A percentile compares a stretch with the other conserved stretches of the same genome.
phyloP scores from a whole-genome alignment of 1,284 basidiomycete genomes.

The Sanghuangporus baumii region DNA sequence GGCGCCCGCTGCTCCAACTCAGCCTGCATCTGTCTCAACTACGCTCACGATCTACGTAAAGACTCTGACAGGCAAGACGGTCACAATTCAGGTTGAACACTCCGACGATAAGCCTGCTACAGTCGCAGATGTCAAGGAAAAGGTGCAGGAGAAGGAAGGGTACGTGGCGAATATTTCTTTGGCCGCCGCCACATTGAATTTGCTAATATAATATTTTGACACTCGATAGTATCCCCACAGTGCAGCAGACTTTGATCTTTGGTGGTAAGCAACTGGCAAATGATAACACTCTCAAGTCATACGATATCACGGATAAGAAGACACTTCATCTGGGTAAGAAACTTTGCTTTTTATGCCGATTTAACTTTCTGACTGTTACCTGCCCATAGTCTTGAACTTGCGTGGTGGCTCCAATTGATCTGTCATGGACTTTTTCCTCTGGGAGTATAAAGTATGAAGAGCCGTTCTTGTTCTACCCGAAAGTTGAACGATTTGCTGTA shows the following conservation, averaged over 20 bases:
- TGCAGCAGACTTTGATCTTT: constrained; percentile 63
- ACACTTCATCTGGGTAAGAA: constrained; percentile 43
- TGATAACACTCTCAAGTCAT: constrained; percentile 57
- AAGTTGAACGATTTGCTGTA: background rate
- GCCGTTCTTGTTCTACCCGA: background rate
- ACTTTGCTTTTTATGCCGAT: constrained; percentile 11
- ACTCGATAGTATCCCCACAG: constrained; percentile 43
- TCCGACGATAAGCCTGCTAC: constrained; percentile 35
- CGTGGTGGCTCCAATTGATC: constrained; percentile 44
- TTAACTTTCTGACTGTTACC: background rate
- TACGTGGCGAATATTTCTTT: constrained; percentile 2
- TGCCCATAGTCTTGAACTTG: constrained; percentile 49
- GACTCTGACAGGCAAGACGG: constrained; percentile 56
- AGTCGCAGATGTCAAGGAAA: constrained; percentile 51
- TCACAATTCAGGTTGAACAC: constrained; percentile 55
- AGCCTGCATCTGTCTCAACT: background rate
- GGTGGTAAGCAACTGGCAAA: constrained; percentile 64
- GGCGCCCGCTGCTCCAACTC: background rate
- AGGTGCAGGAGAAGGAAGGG: constrained; percentile 47
- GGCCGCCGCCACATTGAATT: background rate
- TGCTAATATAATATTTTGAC: constrained; percentile 15
- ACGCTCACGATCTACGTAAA: constrained; percentile 43
- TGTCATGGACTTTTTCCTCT: background rate
- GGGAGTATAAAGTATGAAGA: background rate
- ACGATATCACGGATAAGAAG: constrained; percentile 70